phyloP scores from a whole-genome alignment of 1,139 yeast species.

The Blastobotrys buckinghamii region DNA sequence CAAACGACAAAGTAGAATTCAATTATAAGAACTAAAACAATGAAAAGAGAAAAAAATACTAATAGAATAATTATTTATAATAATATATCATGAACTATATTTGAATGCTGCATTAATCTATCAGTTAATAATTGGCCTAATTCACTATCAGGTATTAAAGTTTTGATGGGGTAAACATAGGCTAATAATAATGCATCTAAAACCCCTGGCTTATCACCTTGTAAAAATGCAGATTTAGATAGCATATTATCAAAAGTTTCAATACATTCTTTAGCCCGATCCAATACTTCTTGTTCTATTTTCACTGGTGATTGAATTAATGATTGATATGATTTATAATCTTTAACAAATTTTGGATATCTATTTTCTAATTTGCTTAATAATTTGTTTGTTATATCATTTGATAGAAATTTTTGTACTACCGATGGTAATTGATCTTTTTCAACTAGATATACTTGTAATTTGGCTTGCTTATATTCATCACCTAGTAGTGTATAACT shows the following conservation, averaged over 20 bases:
- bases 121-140: slow-evolving; percentile 18
- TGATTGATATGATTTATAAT: slow-evolving; percentile 9
- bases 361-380: slow-evolving; percentile 17
- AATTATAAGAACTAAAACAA: slow-evolving; percentile 26
- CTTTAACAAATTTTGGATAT: slow-evolving; percentile 15
- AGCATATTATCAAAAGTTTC: slow-evolving; percentile 7
- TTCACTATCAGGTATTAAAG: slow-evolving; percentile 15
- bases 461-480: slow-evolving; percentile 8
- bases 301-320: slow-evolving; percentile 8
- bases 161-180: slow-evolving; percentile 23
- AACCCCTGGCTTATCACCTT: slow-evolving; percentile 14
- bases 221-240: neutral
- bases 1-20: slow-evolving; percentile 55
- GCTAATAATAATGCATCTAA: slow-evolving; percentile 25
- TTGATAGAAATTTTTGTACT: slow-evolving; percentile 14
- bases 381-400: slow-evolving; percentile 16
- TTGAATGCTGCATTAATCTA: slow-evolving; percentile 16
- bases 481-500: slow-evolving; percentile 21
- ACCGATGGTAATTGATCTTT: slow-evolving; percentile 16
- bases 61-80: slow-evolving; percentile 8
- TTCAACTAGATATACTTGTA: slow-evolving; percentile 18
- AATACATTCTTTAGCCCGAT: slow-evolving; percentile 11
- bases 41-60: neutral
- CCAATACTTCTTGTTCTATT: slow-evolving; percentile 15
- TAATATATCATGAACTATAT: slow-evolving; percentile 15